Evolutionary conservation across 2,329 filamentous ascomycete species (phyloP).

Genomic region (Scleromitrula shiraiana): DNA sequence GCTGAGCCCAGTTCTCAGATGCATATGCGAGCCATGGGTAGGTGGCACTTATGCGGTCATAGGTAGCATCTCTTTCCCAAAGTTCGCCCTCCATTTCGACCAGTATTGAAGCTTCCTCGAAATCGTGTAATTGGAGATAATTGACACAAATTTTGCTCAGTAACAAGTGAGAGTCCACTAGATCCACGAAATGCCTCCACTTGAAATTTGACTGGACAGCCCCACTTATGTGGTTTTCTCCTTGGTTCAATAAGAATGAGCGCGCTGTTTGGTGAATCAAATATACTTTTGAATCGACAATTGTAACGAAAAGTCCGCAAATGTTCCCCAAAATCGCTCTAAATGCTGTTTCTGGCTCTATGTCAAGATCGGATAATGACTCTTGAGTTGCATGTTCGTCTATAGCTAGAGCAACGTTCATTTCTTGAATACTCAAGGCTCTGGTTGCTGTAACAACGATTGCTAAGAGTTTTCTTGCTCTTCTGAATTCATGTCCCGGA

Average conservation of each 20-base stretch:
- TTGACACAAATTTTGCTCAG: constrained; percentile 3
- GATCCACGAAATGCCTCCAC: constrained; percentile 2
- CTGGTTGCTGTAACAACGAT: constrained; percentile 1
- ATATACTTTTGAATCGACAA: constrained; percentile 7
- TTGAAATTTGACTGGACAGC: not conserved
- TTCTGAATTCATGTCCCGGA: not conserved
- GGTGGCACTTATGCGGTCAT: too few relatives aligned
- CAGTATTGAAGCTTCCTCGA: too few relatives aligned
- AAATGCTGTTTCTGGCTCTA: not conserved
- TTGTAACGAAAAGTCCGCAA: constrained; percentile 5
- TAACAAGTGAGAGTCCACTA: not conserved
- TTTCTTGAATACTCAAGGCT: not conserved
- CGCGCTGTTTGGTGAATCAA: constrained; percentile 7
- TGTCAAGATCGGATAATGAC: not conserved
- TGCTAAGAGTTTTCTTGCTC: not conserved
- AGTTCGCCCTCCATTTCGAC: too few relatives aligned
- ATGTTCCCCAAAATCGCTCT: not conserved
- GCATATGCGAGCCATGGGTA: too few relatives aligned
- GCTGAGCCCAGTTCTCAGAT: too few relatives aligned
- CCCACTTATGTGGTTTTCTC: not conserved
- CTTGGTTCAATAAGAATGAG: constrained; percentile 1
- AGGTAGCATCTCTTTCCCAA: too few relatives aligned
- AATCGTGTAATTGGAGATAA: constrained; percentile 1
- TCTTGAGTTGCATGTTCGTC: not conserved
- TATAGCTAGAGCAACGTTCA: not conserved